Evolutionary conservation across 352 stramenopile species (phyloP), one percentile per base, ranked within the genome.

Genomic region (Thalassiosira exigua): DNA sequence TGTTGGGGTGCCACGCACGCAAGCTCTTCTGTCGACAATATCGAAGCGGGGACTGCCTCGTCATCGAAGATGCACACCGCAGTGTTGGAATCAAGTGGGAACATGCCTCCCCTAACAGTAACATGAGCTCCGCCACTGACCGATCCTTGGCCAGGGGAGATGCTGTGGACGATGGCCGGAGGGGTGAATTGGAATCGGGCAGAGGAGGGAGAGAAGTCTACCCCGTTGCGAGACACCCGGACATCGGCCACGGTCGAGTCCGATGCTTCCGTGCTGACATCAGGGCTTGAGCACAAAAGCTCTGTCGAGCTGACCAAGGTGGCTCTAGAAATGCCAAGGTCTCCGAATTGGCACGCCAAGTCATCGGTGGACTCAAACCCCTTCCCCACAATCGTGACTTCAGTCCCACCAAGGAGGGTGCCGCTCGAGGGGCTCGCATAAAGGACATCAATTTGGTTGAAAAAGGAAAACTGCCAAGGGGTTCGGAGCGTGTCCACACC

Each of bases 401-500:
- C 24, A 4, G 94, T 96, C 11, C 94, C 94, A 7, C 89, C 89
- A 57, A 76, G 73, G 27, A 84, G 42, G 7, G 36, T 70, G n/a
- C 82, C 85, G 59, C 74, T 82, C 32, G 79, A 79, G 44, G 83
- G 83, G 22, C 33, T 70, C 44, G 60, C 67, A 19, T 61, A 86
- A 12, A 73, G 11, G 24, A 88, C 51, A 67, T 82, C 72, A 44
- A 89, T 69, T 9, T 86, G 30, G 4, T 78, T 60, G 21, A 82
- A 73, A 67, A 94, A 96, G 9, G 78, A 82, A 79, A 94, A 98
- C n/a, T 86, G 44, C 3, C 91, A 83, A 7, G 81, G 76, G 69
- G 91, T 96, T 11, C 82, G 48, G 4, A 94, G 92, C 46, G 94
- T 97, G 48, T 98, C 96, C 33, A 85, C 58, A 44, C 77, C 82